Conservation (phyloP, 2,329 filamentous ascomycete genomes). For the Alternaria sp. region DNA sequence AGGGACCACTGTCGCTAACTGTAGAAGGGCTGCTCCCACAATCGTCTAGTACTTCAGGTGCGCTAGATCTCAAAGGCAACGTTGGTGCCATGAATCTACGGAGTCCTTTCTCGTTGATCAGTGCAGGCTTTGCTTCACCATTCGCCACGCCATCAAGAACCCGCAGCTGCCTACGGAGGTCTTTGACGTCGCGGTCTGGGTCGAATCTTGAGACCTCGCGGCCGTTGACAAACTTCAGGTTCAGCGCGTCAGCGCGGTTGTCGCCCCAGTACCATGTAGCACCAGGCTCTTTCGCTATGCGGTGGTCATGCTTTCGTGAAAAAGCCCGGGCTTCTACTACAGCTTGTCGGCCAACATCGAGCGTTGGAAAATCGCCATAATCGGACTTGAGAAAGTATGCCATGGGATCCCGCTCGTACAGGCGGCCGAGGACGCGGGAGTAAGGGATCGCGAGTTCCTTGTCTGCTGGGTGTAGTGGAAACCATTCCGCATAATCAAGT, state of each 20-base stretch:
- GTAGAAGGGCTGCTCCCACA: not conserved
- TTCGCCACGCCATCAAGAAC: constrained; percentile 50
- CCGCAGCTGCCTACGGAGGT: constrained; percentile 58
- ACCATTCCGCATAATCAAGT: constrained; percentile 61
- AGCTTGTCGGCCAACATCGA: constrained; percentile 58
- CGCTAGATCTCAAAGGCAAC: constrained; percentile 9
- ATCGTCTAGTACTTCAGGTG: not conserved
- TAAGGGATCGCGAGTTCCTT: constrained; percentile 59
- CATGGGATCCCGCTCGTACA: constrained; percentile 62
- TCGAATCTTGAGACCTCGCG: constrained; percentile 59
- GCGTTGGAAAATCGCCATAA: constrained; percentile 9
- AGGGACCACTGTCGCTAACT: not conserved
- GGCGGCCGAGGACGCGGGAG: constrained; percentile 62
- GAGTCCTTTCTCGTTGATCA: constrained; percentile 6
- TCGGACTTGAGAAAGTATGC: constrained; percentile 53
- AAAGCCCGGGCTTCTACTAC: constrained; percentile 59
- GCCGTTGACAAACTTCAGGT: constrained; percentile 63
- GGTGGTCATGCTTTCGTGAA: constrained; percentile 56
- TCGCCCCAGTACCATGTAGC: constrained; percentile 67
- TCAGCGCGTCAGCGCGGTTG: constrained; percentile 63
- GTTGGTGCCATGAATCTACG: constrained; percentile 33
- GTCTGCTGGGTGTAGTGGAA: constrained; percentile 55
- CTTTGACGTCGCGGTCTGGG: constrained; percentile 54
- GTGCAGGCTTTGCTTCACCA: constrained; percentile 1
- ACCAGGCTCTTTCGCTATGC: constrained; percentile 51